Evolutionary conservation across 208 protist genomes (phyloP).

Genomic region (Leptomonas pyrrhocoris): DNA sequence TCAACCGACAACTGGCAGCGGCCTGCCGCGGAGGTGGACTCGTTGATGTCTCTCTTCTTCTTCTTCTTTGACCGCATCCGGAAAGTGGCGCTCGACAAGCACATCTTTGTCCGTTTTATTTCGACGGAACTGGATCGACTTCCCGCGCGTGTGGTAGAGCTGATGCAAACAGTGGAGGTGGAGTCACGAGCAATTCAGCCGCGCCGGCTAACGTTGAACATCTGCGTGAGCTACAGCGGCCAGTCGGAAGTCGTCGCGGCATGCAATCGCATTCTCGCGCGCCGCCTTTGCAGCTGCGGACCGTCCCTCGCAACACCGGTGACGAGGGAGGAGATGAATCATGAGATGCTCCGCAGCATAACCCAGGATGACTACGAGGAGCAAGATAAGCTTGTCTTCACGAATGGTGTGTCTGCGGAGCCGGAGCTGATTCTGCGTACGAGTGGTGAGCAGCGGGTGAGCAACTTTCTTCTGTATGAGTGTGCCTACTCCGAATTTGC

Average conservation of each 20-base stretch:
- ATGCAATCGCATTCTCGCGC: slow-evolving; percentile 54
- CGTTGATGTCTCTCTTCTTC: slow-evolving; percentile 84
- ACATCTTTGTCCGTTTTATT: slow-evolving; percentile 90
- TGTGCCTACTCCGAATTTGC: slow-evolving; percentile 87
- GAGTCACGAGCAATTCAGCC: slow-evolving; percentile 54
- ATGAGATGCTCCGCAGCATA: slow-evolving; percentile 84
- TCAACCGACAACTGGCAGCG: slow-evolving; percentile 92
- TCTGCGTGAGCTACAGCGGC: slow-evolving; percentile 91
- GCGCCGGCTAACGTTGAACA: slow-evolving; percentile 76
- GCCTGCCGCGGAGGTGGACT: slow-evolving; percentile 68
- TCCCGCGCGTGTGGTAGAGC: slow-evolving; percentile 45
- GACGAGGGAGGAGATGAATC: slow-evolving; percentile 54
- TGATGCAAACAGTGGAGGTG: slow-evolving; percentile 75
- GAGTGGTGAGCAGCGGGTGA: slow-evolving; percentile 83
- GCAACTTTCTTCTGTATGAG: slow-evolving; percentile 90
- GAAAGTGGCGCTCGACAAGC: slow-evolving; percentile 42
- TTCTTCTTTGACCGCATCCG: slow-evolving; percentile 84
- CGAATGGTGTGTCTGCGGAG: slow-evolving; percentile 36
- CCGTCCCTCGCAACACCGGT: slow-evolving; percentile 26
- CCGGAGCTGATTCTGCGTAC: slow-evolving; percentile 88
- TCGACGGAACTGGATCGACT: slow-evolving; percentile 60
- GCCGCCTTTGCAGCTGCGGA: slow-evolving; percentile 19
- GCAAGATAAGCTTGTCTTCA: slow-evolving; percentile 57
- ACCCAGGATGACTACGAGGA: slow-evolving; percentile 70
- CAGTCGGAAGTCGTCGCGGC: slow-evolving; percentile 70